Base-by-base conservation (phyloP, 805 yeast species). In the Hanseniaspora mollemarum region DNA sequence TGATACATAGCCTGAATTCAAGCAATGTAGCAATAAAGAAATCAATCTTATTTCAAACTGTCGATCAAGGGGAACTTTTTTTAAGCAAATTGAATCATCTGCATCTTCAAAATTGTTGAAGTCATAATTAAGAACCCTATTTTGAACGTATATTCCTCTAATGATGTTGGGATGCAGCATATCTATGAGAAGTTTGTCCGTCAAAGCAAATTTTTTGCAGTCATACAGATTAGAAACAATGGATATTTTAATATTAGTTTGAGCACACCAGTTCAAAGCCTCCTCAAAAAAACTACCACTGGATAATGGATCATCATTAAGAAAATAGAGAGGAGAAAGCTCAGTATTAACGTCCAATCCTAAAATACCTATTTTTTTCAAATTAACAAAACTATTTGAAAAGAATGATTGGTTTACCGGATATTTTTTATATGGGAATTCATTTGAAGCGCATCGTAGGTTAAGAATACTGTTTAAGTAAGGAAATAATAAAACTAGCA, bases 111-210 rank as follows among this genome's bases (percentile, higher is more conserved):
- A 58, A 37, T 55, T 46, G 36, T 55, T 59, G 4, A 56, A 41
- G 36, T 64, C 63, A 16, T 60, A 45, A 12, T 57, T 64, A 31
- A 64, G 35, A 29, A 54, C 54, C 24, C 54, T 56, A 2, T 75
- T 71, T 57, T 72, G 76, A 32, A 78, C 68, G 66, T 76, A 76
- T 44, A 77, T 61, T 10, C 76, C 75, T 51, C 82, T 60, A 53
- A 72, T 70, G 28, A 78, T 76, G 57, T 77, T 76, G 1, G 83
- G 81, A 61, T 78, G 83, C 42, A 58, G 66, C 5, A 73, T 62
- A 56, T 77, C 77, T 1, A 78, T 60, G 0, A 78, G 77, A 32
- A 78, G 58, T 16, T 80, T 77, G 13, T 76, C 72, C 36, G 75
- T 67, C 2, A 76, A 57, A 3, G 80, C 77, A 64, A 75, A 65